Conservation (phyloP, 106 monocot species). For the Alisma plantagoaquatica region DNA sequence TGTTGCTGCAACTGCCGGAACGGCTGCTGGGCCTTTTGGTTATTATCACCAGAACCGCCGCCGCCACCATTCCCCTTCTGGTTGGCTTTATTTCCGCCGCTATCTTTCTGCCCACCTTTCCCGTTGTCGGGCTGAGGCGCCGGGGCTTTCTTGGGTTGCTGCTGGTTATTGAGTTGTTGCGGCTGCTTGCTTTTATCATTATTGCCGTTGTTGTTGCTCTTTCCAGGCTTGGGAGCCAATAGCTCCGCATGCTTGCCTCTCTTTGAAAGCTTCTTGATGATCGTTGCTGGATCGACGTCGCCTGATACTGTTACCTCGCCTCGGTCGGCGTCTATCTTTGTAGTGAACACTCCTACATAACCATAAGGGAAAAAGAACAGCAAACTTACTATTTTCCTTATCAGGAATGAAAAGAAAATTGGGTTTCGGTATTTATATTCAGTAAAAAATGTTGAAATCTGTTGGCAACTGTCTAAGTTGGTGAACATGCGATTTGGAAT, state of each 20-base stretch:
- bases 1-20: conserved; percentile 12
- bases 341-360: conserved; percentile 20
- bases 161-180: conserved; percentile 18
- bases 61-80: conserved; percentile 6
- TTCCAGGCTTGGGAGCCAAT: conserved; percentile 11
- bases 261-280: conserved; percentile 26
- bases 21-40: conserved; percentile 20
- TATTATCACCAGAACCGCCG: conserved; percentile 15
- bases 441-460: too few species aligned
- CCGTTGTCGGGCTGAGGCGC: conserved; percentile 18
- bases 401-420: neutral
- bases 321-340: conserved; percentile 23
- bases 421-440: neutral
- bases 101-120: conserved; percentile 13
- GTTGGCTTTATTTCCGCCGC: conserved; percentile 16
- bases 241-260: conserved; percentile 30
- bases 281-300: conserved; percentile 19
- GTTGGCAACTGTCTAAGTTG: neutral
- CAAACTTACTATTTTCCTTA: neutral
- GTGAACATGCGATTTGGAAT: neutral
- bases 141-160: conserved; percentile 29
- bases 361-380: neutral
- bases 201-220: conserved; percentile 2
- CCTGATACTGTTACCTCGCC: conserved; percentile 32
- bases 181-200: too few species aligned